Evolutionary conservation across 768 basidiomycete genomes (phyloP).

Genomic region (Stropharia rugosoannulata): DNA sequence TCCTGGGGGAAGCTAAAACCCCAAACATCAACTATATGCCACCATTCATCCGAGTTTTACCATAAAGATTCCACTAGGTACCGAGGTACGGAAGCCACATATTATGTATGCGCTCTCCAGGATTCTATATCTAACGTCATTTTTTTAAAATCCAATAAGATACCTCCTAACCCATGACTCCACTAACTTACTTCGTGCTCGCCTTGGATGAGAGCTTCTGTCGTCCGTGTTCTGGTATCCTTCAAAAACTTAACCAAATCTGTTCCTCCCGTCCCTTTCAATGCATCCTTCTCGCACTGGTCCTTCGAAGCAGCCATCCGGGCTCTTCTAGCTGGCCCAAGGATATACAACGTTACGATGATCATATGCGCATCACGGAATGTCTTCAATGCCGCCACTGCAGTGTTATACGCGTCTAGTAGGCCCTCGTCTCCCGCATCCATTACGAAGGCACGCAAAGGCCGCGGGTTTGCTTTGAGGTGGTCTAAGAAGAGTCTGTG

Average conservation of each 20-base stretch:
- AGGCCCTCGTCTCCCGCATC: constrained; percentile 32
- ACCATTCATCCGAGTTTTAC: too few species aligned
- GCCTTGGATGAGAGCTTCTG: constrained; percentile 35
- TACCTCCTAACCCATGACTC: not conserved
- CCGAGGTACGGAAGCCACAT: too few species aligned
- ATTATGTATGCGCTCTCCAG: too few species aligned
- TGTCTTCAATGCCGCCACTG: constrained; percentile 65
- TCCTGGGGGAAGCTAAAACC: too few species aligned
- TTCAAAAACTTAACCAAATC: constrained; percentile 77
- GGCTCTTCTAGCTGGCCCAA: constrained; percentile 60
- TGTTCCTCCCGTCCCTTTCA: constrained; percentile 83
- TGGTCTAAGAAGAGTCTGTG: constrained; percentile 78
- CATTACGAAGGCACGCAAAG: constrained; percentile 58
- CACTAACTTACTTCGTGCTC: not conserved
- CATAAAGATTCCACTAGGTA: too few species aligned
- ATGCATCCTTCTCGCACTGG: constrained; percentile 12
- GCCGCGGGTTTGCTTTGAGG: constrained; percentile 57
- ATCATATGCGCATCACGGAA: constrained; percentile 82
- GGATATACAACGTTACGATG: constrained; percentile 75
- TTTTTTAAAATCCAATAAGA: too few species aligned
- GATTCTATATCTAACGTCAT: too few species aligned
- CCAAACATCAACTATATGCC: too few species aligned
- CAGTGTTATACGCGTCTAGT: constrained; percentile 61
- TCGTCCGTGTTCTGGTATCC: constrained; percentile 69
- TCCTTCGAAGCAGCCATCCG: constrained; percentile 17